Base-by-base conservation (phyloP, 768 basidiomycete genomes). In the Boletus barrowsii region DNA sequence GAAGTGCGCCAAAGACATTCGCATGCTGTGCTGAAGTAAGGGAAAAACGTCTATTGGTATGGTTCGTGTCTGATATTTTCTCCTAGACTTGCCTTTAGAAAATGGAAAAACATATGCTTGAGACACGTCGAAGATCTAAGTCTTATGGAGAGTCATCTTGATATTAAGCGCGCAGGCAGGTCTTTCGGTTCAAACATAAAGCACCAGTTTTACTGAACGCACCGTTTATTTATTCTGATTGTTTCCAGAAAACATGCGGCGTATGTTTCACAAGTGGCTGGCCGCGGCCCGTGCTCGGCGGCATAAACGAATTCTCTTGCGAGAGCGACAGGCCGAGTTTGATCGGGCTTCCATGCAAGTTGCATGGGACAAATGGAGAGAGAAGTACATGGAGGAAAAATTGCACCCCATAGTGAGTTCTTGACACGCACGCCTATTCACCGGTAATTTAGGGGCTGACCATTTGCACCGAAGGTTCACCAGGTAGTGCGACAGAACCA, bases 291-390 rank as follows among this genome's bases (percentile, higher is more conserved):
- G 86, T 37, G 75, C 80, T 32, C 75, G 81, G 40, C 79, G 82
- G n/a, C 82, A 84, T 56, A 77, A 86, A 43, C 81, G 87, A 13
- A 62, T 79, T 24, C 72, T 77, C 15, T 72, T 93, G 43, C 79
- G 79, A 52, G 76, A 79, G 50, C 83, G 79, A 57, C 86, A 88
- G 62, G 77, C 82, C 29, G 81, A 88, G 57, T 75, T 89, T 57
- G 78, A 81, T 57, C 71, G 78, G 14, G 72, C 73, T 14, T 63
- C 76, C 26, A 70, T 86, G 30, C 76, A 79, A 32, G 73, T 71
- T 30, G 81, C 80, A 15, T 93, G 90, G 90, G 87, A 90, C 51
- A 85, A 75, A 62, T 94, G 92, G 92, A 75, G 84, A 63, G 89
- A 87, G 51, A 81, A 78, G 29, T 90, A 83, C 66, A 78, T 75